Evolutionary conservation across 2,329 filamentous ascomycete genomes (phyloP).

Genomic region (Drechmeria coniospora): DNA sequence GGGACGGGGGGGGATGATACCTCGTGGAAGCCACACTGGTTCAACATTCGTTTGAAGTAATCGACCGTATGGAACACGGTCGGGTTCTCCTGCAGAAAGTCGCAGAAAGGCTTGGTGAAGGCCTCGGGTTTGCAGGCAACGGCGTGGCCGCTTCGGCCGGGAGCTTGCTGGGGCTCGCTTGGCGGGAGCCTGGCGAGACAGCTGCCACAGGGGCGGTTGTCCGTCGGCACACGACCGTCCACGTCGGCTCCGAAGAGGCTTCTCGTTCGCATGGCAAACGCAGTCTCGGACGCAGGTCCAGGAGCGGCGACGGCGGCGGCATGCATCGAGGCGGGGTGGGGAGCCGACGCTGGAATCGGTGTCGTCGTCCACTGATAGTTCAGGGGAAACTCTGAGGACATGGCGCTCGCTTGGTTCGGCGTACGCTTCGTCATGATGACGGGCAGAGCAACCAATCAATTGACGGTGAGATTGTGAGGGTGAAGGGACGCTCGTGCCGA

Average conservation of each 20-base stretch:
- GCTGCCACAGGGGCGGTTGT: constrained; percentile 21
- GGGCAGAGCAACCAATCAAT: too few species aligned
- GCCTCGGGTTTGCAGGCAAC: constrained; percentile 36
- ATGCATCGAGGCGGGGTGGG: too few species aligned
- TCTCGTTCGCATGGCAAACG: constrained; percentile 8
- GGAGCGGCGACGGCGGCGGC: constrained; percentile 8
- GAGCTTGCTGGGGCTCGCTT: constrained; percentile 9
- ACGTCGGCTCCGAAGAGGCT: constrained; percentile 35
- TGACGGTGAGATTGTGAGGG: too few species aligned
- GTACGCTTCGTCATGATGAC: too few species aligned
- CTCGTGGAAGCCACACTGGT: constrained; percentile 56
- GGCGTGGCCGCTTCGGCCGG: constrained; percentile 22
- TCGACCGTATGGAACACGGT: constrained; percentile 86
- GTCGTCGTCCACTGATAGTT: too few species aligned
- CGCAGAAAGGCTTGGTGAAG: constrained; percentile 71
- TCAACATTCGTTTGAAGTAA: constrained; percentile 59
- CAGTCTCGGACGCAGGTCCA: constrained; percentile 2
- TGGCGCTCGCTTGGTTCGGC: too few species aligned
- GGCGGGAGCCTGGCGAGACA: constrained; percentile 20
- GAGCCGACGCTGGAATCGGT: constrained; percentile 17
- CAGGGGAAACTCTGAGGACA: constrained; percentile 29
- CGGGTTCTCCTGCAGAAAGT: constrained; percentile 79
- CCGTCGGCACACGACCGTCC: constrained; percentile 17
- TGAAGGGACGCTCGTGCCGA: too few species aligned
- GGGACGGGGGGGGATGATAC: constrained; percentile 24